Conservation (phyloP, 805 yeast species). For the Geotrichum ghanense region DNA sequence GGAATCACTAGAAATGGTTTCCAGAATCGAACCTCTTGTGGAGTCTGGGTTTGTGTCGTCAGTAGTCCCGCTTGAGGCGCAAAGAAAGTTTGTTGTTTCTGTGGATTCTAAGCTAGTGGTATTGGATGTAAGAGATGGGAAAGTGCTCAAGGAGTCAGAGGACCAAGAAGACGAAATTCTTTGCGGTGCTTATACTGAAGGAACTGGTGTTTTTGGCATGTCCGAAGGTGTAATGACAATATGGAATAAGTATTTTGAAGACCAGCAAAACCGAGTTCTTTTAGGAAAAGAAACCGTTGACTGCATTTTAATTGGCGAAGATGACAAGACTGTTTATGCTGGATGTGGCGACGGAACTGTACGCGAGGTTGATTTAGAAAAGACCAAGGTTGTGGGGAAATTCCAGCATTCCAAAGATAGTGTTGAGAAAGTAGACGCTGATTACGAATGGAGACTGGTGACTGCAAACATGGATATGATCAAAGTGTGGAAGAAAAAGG, state of each 20-base stretch:
- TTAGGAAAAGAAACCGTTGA: constrained; percentile 67
- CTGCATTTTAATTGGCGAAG: constrained; percentile 41
- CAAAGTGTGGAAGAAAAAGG: constrained; percentile 52
- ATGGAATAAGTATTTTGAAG: constrained; percentile 65
- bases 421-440: constrained; percentile 66
- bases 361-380: constrained; percentile 51
- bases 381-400: constrained; percentile 49
- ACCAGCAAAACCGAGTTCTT: constrained; percentile 70
- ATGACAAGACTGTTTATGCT: constrained; percentile 21
- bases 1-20: constrained; percentile 37
- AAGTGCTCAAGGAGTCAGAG: constrained; percentile 53
- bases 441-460: constrained; percentile 64
- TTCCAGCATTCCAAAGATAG: constrained; percentile 41
- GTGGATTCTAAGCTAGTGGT: constrained; percentile 77
- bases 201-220: constrained; percentile 69
- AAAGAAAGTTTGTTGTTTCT: constrained; percentile 60
- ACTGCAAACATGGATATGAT: constrained; percentile 77
- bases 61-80: constrained; percentile 55
- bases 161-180: constrained; percentile 92
- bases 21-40: constrained; percentile 44
- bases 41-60: constrained; percentile 62
- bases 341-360: constrained; percentile 72
- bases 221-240: constrained; percentile 81
- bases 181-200: constrained; percentile 56
- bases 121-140: constrained; percentile 65